phyloP scores from a whole-genome alignment of 306 rosid genomes.

The Trifolium repens region DNA sequence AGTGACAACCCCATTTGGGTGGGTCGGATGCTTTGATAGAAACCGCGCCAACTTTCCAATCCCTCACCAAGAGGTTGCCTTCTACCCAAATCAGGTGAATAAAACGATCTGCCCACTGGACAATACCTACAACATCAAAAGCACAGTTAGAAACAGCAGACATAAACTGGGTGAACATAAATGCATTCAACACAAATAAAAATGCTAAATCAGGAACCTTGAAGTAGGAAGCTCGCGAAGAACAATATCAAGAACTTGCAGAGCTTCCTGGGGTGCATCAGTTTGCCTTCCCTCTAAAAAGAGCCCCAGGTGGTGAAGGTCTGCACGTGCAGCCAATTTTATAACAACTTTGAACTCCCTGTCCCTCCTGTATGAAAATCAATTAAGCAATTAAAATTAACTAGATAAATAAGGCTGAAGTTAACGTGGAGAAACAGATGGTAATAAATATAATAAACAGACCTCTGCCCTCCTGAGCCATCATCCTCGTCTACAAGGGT shows the following conservation, averaged over 20 bases:
- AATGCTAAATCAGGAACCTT: conserved; percentile 52
- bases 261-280: conserved; percentile 98
- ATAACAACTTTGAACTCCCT: conserved; percentile 85
- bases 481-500: conserved; percentile 84
- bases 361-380: conserved; percentile 63
- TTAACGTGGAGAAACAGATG: background rate
- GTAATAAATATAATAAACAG: conserved; percentile 2
- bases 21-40: conserved; percentile 96
- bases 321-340: conserved; percentile 91
- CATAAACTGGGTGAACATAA: background rate
- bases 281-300: conserved; percentile 90
- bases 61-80: conserved; percentile 96
- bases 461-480: conserved; percentile 84
- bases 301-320: conserved; percentile 92
- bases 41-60: conserved; percentile 98
- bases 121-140: conserved; percentile 62
- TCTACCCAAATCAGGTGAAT: conserved; percentile 79
- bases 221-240: conserved; percentile 89
- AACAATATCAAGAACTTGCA: conserved; percentile 96
- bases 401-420: background rate
- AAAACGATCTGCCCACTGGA: conserved; percentile 97
- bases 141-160: background rate
- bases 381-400: conserved; percentile 24
- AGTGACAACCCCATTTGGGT: conserved; percentile 97
- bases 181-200: background rate